These are phyloP conservation scores for Acanthochlamys bracteata DNA, from an alignment of 106 monocot species.

Conservation along the genomic window DNA sequence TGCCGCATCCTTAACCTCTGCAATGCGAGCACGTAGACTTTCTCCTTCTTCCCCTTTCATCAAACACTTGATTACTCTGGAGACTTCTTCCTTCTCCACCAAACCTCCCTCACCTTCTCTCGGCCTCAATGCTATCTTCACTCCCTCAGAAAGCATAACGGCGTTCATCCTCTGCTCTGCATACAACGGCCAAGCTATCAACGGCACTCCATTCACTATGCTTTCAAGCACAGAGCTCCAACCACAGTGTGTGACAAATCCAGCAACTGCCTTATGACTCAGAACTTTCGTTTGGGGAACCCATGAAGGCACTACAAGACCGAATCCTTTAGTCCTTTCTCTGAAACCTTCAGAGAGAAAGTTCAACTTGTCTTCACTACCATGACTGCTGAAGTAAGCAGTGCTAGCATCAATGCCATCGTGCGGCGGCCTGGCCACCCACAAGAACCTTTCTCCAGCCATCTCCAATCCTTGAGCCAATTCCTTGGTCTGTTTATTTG, in stretches of 20 bases:
- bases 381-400: slow-evolving; percentile 12
- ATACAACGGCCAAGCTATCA: slow-evolving; percentile 76
- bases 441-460: slow-evolving; percentile 45
- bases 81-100: slow-evolving; percentile 32
- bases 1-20: no score
- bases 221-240: slow-evolving; percentile 51
- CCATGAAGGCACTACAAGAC: slow-evolving; percentile 50
- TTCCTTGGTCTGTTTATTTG: slow-evolving; percentile 29
- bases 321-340: slow-evolving; percentile 30
- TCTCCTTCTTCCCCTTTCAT: slow-evolving; percentile 55
- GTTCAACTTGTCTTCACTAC: slow-evolving; percentile 5
- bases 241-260: slow-evolving; percentile 31
- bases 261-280: slow-evolving; percentile 28
- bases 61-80: slow-evolving; percentile 25
- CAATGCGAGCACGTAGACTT: background rate
- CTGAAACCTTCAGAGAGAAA: slow-evolving; percentile 54
- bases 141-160: slow-evolving; percentile 38
- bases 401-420: slow-evolving; percentile 6
- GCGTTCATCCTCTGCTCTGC: slow-evolving; percentile 78
- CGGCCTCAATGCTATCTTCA: slow-evolving; percentile 25
- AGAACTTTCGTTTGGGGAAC: slow-evolving; percentile 49
- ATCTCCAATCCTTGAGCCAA: slow-evolving; percentile 45
- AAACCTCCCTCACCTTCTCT: slow-evolving; percentile 12
- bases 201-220: slow-evolving; percentile 46
- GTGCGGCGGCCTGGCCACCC: slow-evolving; percentile 34